Conservation (phyloP, 2,329 filamentous ascomycete genomes). For the Tricladium varicosporioides region DNA sequence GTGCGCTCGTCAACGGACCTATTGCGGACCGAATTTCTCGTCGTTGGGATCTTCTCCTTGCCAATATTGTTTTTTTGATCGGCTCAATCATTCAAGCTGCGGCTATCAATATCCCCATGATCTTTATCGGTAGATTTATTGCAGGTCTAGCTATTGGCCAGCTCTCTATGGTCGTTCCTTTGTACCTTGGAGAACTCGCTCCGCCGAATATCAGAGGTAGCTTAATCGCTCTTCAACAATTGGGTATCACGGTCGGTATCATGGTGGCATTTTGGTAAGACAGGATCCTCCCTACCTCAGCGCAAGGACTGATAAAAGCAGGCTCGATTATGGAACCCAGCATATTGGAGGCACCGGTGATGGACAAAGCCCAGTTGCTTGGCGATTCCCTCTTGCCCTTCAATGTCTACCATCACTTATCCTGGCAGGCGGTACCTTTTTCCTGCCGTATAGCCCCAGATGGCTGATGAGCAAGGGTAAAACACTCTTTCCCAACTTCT, state of each 20-base stretch:
- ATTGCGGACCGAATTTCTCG: constrained; percentile 66
- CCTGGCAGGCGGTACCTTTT: constrained; percentile 48
- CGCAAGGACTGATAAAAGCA: background rate
- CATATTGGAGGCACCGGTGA: constrained; percentile 39
- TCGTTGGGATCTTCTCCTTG: constrained; percentile 66
- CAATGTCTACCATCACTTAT: constrained; percentile 57
- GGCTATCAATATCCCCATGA: constrained; percentile 52
- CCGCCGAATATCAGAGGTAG: constrained; percentile 62
- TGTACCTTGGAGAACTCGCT: constrained; percentile 31
- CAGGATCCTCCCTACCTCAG: background rate
- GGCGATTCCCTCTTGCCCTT: constrained; percentile 44
- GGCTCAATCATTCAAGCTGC: constrained; percentile 67
- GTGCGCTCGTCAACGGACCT: constrained; percentile 65
- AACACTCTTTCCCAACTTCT: background rate
- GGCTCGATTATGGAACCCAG: constrained; percentile 42
- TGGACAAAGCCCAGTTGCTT: constrained; percentile 37
- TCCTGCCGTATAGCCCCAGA: constrained; percentile 55
- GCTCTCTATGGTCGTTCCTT: constrained; percentile 38
- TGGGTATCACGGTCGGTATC: constrained; percentile 57
- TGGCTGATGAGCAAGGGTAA: constrained; percentile 52
- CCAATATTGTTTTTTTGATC: constrained; percentile 62
- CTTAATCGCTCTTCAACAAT: constrained; percentile 60
- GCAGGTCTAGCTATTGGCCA: constrained; percentile 54
- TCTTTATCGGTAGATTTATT: constrained; percentile 67
- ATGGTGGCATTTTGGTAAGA: constrained; percentile 44